phyloP scores from a whole-genome alignment of 2,329 filamentous ascomycete species.

The Colletotrichum destructivum region DNA sequence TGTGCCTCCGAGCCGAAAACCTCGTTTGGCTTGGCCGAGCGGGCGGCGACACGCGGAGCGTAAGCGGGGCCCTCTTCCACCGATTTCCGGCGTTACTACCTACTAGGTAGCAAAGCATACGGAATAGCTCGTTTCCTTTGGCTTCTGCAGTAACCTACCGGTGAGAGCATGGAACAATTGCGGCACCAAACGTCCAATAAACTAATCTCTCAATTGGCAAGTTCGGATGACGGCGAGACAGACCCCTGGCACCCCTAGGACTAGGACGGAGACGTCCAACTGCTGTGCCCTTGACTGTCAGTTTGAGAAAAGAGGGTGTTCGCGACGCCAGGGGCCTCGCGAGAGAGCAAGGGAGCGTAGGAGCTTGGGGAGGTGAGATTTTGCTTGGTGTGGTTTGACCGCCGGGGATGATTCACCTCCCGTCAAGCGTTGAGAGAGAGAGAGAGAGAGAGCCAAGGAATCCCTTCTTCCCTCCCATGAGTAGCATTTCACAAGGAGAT shows the following conservation, averaged over 20 bases:
- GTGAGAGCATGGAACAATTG: slow-evolving; percentile 8
- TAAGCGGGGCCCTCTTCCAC: background rate
- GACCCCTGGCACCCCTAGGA: background rate
- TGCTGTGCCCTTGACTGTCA: slow-evolving; percentile 8
- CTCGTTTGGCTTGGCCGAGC: slow-evolving; percentile 13
- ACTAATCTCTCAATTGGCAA: slow-evolving; percentile 29
- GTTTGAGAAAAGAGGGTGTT: slow-evolving; percentile 30
- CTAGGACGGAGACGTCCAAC: slow-evolving; percentile 1
- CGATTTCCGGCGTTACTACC: background rate
- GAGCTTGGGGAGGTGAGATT: background rate
- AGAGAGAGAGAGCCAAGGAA: slow-evolving; percentile 3
- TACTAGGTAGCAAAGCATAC: slow-evolving; percentile 1
- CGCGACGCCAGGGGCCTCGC: background rate
- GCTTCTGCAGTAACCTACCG: background rate
- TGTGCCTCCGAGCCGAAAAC: background rate
- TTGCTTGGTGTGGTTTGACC: slow-evolving; percentile 14
- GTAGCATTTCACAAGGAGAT: background rate
- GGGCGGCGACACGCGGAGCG: background rate
- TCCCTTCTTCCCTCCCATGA: background rate
- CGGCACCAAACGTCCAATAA: slow-evolving; percentile 35
- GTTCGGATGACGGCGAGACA: slow-evolving; percentile 35
- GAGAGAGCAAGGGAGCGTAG: background rate
- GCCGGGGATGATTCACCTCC: background rate
- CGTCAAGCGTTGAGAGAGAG: slow-evolving; percentile 7
- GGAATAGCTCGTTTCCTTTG: background rate